Base-by-base conservation (phyloP, 2,329 filamentous ascomycete genomes). In the Septoria petroselini region DNA sequence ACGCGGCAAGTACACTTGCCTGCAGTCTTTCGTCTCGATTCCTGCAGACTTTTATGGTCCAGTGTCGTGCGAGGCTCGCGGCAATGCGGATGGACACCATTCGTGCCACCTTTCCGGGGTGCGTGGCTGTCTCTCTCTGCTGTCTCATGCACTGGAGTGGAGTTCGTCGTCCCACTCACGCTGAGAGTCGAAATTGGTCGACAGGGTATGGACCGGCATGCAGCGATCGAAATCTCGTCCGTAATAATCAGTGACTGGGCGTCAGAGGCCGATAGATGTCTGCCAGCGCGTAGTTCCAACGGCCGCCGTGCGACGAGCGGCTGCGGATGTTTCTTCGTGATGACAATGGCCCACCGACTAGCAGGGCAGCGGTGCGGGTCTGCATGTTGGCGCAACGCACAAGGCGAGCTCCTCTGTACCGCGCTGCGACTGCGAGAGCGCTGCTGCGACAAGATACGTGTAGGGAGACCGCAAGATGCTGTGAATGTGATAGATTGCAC, bases 401-500 rank as follows among this genome's bases (percentile, higher is more conserved):
- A 41, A 41, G 45, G 37, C 19, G 27, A 35, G 31, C 27, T 40
- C 9, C 7, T 21, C 31, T 42, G 27, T 23, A 14, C 18, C 15
- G 17, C 30, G 15, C 21, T 27, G 38, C 21, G n/a, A 21, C 38
- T 27, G 38, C 21, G n/a, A 21, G 19, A 41, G 38, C 21, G 27
- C 9, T 5, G 5, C 23, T 27, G 9, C 23, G 5, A 27, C 31
- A 38, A 29, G 21, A 17, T 17, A 25, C 33, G 19, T 12, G 33
- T 29, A 30, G 12, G 37, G 44, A 34, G 34, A 31, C 34, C 38
- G 43, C 43, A 38, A 15, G 43, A 29, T 34, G 27, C 27, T 35
- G 37, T 18, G 30, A 52, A 48, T 52, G 43, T 52, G 49, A 52
- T 39, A 8, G 18, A 42, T 41, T 46, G 37, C 42, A 47, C 47